These are phyloP conservation scores for Rhytidiadelphus loreus DNA, from an alignment of 225 moss, liverwort and hornwort genomes.

Conservation along the genomic window DNA sequence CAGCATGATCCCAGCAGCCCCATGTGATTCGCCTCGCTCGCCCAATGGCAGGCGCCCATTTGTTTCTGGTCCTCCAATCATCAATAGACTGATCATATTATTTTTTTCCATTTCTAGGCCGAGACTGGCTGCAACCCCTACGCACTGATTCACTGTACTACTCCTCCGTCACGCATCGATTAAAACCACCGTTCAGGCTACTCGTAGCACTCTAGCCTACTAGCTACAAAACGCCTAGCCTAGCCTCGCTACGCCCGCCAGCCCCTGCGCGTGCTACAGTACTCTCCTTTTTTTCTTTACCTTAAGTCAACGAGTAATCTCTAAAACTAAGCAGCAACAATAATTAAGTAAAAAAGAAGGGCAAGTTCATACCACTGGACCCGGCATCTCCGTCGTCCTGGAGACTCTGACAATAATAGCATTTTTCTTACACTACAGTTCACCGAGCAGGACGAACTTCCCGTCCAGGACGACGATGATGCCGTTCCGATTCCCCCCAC, in stretches of 20 bases:
- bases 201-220: no score
- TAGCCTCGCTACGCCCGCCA: no score
- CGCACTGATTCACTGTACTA: neutral
- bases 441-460: neutral
- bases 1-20: conserved; percentile 1
- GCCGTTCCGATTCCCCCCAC: neutral
- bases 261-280: no score
- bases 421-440: neutral
- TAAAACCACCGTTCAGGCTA: neutral
- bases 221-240: no score
- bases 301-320: neutral
- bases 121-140: neutral
- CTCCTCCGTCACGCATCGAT: neutral
- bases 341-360: no score
- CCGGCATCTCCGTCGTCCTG: neutral
- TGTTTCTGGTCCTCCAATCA: neutral
- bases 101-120: neutral
- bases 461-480: neutral
- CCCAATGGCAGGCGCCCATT: neutral
- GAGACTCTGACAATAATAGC: neutral
- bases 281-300: neutral
- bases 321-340: neutral
- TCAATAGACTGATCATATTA: neutral
- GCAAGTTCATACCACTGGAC: neutral
- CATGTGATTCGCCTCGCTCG: neutral